Evolutionary conservation across 2,329 filamentous ascomycete species (phyloP), one percentile per base, ranked within the genome.

Genomic region (Parascedosporium putredinis): DNA sequence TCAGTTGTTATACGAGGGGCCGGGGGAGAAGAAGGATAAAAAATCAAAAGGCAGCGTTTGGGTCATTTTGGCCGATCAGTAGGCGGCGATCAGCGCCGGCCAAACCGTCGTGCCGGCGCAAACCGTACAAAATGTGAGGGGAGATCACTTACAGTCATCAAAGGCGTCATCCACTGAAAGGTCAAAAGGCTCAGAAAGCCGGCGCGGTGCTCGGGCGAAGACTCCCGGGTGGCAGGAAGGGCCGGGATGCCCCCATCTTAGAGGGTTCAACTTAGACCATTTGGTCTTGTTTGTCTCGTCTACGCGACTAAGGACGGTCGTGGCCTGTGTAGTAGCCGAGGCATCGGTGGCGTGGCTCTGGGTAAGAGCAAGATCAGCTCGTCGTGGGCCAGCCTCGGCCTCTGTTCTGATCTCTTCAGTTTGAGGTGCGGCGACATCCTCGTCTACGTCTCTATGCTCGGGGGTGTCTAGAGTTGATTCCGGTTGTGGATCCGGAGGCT

Each of bases 121-220:
- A n/a, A n/a, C n/a, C n/a, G n/a, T n/a, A n/a, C n/a, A n/a, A n/a
- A n/a, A n/a, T n/a, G n/a, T n/a, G n/a, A n/a, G n/a, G n/a, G n/a
- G n/a, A n/a, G n/a, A 33, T 45, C 22, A 70, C 78, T 68, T 64
- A 84, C 83, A 55, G 68, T 74, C 90, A 97, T 97, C 50, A 97
- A 62, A 1, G 88, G 83, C 1, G 81, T 81, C 75, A 96, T 91
- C 91, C 91, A 97, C 63, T 88, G 80, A 61, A 95, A 97, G 3
- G 84, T 84, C 20, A 95, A 63, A 51, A 74, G 63, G 67, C 87
- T 95, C 55, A 93, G 76, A 59, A 89, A 83, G 2, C 76, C 70
- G 4, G 90, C 90, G 3, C 70, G 73, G 61, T 88, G 74, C 67
- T 96, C 90, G 54, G 76, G 78, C 5, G 80, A 89, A 1, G 72